Conservation (phyloP, 225 moss, liverwort and hornwort species). For the Physcomitrellopsis africana region DNA sequence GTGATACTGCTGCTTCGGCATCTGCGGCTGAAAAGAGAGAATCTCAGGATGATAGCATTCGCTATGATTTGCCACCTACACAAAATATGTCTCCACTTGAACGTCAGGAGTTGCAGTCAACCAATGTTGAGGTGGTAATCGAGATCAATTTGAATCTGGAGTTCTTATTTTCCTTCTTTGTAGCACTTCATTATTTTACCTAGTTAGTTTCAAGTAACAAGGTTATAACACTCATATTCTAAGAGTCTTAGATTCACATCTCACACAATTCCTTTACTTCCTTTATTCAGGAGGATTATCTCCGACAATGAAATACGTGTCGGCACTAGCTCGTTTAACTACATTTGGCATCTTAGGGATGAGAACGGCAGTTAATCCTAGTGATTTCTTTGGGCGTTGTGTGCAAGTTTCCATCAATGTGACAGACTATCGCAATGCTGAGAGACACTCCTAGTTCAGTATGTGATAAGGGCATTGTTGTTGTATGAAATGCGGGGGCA, state of each 20-base stretch:
- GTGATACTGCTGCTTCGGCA: slow-evolving; percentile 30
- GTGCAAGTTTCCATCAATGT: slow-evolving; percentile 16
- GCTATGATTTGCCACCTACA: slow-evolving; percentile 25
- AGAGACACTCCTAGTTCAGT: slow-evolving; percentile 9
- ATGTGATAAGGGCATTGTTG: not conserved
- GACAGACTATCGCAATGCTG: not conserved
- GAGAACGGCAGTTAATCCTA: slow-evolving; percentile 26
- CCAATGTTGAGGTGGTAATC: slow-evolving; percentile 33
- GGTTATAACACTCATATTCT: not conserved
- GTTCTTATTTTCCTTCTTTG: not conserved
- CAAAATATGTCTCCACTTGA: slow-evolving; percentile 21
- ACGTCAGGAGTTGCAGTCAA: slow-evolving; percentile 25
- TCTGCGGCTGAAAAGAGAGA: slow-evolving; percentile 28
- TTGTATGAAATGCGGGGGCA: not conserved
- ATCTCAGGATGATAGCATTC: slow-evolving; percentile 29
- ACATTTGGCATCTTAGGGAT: slow-evolving; percentile 97
- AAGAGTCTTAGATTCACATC: not conserved
- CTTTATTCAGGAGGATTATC: slow-evolving; percentile 43
- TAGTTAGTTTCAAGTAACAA: not conserved
- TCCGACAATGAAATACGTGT: slow-evolving; percentile 63
- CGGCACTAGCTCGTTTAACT: slow-evolving; percentile 77
- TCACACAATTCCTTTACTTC: slow-evolving; percentile 12
- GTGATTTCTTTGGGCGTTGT: slow-evolving; percentile 7
- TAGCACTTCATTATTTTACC: not conserved
- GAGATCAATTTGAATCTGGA: not conserved